A percentile compares a stretch with the other conserved stretches of the same genome.
phyloP scores from a whole-genome alignment of 768 basidiomycete species.

The Mycena olivaceomarginata region DNA sequence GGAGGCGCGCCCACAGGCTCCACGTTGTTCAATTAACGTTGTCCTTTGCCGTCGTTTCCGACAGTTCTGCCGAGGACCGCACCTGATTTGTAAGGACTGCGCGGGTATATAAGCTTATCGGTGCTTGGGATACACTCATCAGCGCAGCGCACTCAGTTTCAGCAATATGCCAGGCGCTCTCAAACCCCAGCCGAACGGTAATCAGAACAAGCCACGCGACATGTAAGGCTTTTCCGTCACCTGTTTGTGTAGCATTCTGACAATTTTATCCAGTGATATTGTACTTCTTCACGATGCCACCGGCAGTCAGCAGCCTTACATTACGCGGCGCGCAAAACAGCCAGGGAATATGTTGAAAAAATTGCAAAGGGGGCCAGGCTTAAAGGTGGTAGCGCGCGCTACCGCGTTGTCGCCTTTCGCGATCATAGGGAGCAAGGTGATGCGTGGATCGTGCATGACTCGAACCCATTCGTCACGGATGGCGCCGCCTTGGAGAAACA shows the following conservation, averaged over 20 bases:
- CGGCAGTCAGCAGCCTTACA: conserved; percentile 60
- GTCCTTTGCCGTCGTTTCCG: conserved; percentile 7
- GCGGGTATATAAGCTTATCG: conserved; percentile 15
- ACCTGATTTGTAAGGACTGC: conserved; percentile 10
- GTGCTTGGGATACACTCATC: conserved; percentile 12
- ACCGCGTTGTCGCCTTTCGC: conserved; percentile 70
- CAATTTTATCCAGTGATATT: conserved; percentile 53
- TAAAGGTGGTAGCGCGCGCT: conserved; percentile 62
- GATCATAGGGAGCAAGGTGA: conserved; percentile 71
- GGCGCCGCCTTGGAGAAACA: conserved; percentile 58
- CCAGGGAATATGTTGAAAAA: background rate
- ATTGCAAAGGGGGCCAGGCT: conserved; percentile 63
- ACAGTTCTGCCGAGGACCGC: conserved; percentile 19
- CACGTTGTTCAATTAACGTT: background rate
- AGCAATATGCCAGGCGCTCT: conserved; percentile 22
- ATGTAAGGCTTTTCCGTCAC: conserved; percentile 19
- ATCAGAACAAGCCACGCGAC: background rate
- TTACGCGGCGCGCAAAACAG: conserved; percentile 36
- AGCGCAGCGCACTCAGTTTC: conserved; percentile 15
- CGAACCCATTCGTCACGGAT: conserved; percentile 62
- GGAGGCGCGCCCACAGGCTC: conserved; percentile 13
- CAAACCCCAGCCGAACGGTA: background rate
- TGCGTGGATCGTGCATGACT: conserved; percentile 65
- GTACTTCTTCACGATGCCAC: conserved; percentile 68
- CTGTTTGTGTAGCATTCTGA: conserved; percentile 23